Evolutionary conservation across 2,329 filamentous ascomycete species (phyloP).

Genomic region (Whalleya microplaca): DNA sequence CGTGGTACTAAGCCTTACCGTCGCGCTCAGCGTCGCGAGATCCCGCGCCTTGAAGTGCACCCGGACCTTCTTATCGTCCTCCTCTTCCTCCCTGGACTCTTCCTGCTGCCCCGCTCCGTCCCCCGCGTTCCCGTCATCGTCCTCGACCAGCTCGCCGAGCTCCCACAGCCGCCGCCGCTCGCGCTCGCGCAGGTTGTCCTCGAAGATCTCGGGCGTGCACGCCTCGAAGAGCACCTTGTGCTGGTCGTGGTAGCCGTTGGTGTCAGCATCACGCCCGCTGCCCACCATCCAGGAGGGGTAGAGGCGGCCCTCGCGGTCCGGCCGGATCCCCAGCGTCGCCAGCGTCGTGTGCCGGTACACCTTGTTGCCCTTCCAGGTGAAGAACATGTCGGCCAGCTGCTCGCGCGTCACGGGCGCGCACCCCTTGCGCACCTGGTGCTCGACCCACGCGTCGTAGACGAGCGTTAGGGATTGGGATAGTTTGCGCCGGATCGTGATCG

Average conservation of each 20-base stretch:
- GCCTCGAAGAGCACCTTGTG: conserved; percentile 74
- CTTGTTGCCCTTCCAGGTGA: conserved; percentile 77
- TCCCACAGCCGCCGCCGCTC: conserved; percentile 51
- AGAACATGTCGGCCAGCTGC: conserved; percentile 61
- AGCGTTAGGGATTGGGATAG: conserved; percentile 69
- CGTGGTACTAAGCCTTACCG: conserved; percentile 57
- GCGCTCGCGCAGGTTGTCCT: conserved; percentile 50
- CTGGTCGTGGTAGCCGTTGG: conserved; percentile 54
- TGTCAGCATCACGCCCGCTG: no score
- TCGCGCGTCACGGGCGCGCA: conserved; percentile 42
- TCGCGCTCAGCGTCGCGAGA: conserved; percentile 53
- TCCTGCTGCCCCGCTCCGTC: background rate
- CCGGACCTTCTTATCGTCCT: conserved; percentile 46
- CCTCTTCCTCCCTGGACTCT: conserved; percentile 18
- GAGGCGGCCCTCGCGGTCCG: conserved; percentile 48
- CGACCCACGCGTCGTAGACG: conserved; percentile 72
- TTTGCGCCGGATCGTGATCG: conserved; percentile 67
- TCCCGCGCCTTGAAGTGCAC: conserved; percentile 59
- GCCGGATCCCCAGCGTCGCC: conserved; percentile 64
- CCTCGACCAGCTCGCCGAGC: conserved; percentile 45
- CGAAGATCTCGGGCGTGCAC: conserved; percentile 69
- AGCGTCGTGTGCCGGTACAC: conserved; percentile 79
- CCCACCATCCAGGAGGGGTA: conserved; percentile 37
- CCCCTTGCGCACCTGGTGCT: conserved; percentile 57
- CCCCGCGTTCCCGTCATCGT: conserved; percentile 26